These are phyloP conservation scores for Neurospora sp. DNA, from an alignment of 495 filamentous ascomycete species.

Conservation along the genomic window DNA sequence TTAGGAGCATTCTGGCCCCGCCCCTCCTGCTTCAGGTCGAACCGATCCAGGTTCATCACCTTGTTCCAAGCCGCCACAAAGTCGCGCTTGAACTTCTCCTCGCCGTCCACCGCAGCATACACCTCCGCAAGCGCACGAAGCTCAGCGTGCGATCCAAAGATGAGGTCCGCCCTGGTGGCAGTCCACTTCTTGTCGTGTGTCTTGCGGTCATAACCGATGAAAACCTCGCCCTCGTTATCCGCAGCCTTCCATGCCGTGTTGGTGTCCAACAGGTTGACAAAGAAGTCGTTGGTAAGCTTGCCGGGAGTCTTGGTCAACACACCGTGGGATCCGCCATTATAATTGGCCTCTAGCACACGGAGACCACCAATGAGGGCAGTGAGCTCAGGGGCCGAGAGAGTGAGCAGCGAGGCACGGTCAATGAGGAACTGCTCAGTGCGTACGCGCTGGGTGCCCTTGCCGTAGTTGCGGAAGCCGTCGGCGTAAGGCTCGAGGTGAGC, in stretches of 20 bases:
- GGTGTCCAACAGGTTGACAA: conserved; percentile 61
- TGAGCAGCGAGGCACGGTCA: conserved; percentile 57
- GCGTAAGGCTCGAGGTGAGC: conserved; percentile 47
- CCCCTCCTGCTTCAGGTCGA: conserved; percentile 32
- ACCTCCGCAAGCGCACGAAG: conserved; percentile 59
- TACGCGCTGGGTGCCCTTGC: conserved; percentile 45
- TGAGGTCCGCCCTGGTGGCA: conserved; percentile 55
- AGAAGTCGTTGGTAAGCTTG: conserved; percentile 64
- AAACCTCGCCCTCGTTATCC: conserved; percentile 38
- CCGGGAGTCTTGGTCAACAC: conserved; percentile 55
- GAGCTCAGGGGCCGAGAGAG: conserved; percentile 56
- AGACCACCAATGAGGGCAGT: conserved; percentile 58
- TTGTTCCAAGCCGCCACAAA: conserved; percentile 63
- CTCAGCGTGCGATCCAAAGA: conserved; percentile 63
- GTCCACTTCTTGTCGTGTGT: conserved; percentile 58
- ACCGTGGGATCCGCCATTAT: conserved; percentile 50
- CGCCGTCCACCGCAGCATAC: conserved; percentile 44
- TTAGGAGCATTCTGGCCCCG: not conserved
- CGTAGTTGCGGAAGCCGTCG: conserved; percentile 71
- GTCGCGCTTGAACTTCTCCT: conserved; percentile 57
- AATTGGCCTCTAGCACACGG: conserved; percentile 55
- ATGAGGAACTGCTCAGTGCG: conserved; percentile 55
- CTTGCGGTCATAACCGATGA: conserved; percentile 55
- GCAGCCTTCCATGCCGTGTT: conserved; percentile 51
- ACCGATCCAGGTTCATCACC: conserved; percentile 62